Evolutionary conservation across 1,284 basidiomycete species (phyloP), one percentile per base, ranked within the genome.

Genomic region (Leccinum subrobustum): DNA sequence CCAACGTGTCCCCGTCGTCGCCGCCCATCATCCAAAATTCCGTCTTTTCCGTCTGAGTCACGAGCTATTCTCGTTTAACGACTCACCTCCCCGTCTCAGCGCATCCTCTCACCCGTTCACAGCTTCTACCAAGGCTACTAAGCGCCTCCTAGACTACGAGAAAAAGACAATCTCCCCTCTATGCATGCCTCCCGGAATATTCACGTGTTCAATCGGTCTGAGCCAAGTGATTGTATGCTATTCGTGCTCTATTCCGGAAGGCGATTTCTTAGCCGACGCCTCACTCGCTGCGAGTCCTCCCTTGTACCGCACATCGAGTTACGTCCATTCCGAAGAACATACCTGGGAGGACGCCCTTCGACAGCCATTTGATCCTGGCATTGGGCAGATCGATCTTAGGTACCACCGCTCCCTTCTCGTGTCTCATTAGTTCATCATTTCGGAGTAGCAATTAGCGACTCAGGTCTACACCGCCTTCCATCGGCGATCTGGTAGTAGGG

Each of bases 321-420:
- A 70, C 51, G 23, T 70, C 9, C 66, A 74, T 20, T 62, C 60
- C 12, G 71, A 73, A 39, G 71, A 72, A 57, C 63, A 63, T 11
- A 52, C 71, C 44, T 73, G 71, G 71, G 71, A 75, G 0, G 64
- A 66, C 1, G 71, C 73, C 6, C 61, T 73, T 56, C 63, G 62
- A 3, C 60, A 50, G 53, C 68, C 70, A 1, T 64, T 73, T 9
- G 73, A 74, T 39, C 74, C 70, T 6, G 71, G 73, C 6, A 70
- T 64, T 31, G 71, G 71, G 16, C 64, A 67, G 57, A 73, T 73
- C 57, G 71, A 75, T 27, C 73, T 73, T 52, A 75, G 73, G 71
- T 73, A 70, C n/a, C 8, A 8, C 7, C 12, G 1, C 33, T 52
- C 51, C 23, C 31, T 12, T 35, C 12, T 16, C 16, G 27, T 27